Conservation (phyloP, 257 asterid genomes). For the Lantana camara region DNA sequence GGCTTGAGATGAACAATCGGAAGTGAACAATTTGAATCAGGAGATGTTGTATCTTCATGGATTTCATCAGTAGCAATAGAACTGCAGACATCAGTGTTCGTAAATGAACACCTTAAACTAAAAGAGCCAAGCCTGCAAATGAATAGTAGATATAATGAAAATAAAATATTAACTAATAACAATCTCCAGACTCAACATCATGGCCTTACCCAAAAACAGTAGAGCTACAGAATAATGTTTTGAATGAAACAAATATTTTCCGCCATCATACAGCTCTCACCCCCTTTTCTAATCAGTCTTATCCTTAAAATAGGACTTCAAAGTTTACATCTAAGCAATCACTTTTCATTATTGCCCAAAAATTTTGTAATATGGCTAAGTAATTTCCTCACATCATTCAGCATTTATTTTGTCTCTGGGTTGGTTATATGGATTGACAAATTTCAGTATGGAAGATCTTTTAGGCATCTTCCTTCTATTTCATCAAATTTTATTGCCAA, state of each 20-base stretch:
- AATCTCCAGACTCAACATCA: background rate
- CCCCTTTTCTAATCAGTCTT: background rate
- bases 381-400: too few relatives aligned
- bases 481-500: too few relatives aligned
- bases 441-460: too few relatives aligned
- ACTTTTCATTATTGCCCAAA: background rate
- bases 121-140: constrained; percentile 57
- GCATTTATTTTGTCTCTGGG: too few relatives aligned
- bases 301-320: background rate
- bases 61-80: constrained; percentile 52
- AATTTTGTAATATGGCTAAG: background rate
- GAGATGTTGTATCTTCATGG: constrained; percentile 39
- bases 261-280: background rate
- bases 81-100: constrained; percentile 54
- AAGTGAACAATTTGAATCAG: constrained; percentile 50
- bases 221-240: background rate
- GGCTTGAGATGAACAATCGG: constrained; percentile 63
- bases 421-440: too few relatives aligned
- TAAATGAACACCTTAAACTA: constrained; percentile 61
- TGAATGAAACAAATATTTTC: background rate
- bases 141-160: constrained; percentile 19
- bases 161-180: background rate
- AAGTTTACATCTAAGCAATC: background rate
- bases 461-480: too few relatives aligned
- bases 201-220: constrained; percentile 8